Percentiles rank a stretch among this genome's conserved stretches.
Evolutionary conservation across 2,329 filamentous ascomycete species (phyloP).

Genomic region (Clonostachys rhizophaga): DNA sequence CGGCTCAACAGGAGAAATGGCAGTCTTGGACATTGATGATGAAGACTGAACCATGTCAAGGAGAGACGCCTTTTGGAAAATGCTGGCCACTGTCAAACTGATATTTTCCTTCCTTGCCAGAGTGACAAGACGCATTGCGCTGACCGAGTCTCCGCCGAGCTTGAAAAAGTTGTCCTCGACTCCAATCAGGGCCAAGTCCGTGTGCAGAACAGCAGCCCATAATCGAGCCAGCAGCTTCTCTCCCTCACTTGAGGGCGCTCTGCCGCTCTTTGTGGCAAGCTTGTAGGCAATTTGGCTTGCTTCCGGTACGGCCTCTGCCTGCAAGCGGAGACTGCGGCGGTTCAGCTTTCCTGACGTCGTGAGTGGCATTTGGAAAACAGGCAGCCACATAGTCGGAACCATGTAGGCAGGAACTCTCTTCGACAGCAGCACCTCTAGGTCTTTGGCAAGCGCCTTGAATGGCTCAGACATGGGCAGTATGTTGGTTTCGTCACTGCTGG

Average conservation of each 20-base stretch:
- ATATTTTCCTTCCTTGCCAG: not conserved
- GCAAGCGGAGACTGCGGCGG: conserved; percentile 1
- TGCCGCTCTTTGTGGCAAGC: not conserved
- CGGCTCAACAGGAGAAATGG: conserved; percentile 2
- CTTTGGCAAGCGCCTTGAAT: not conserved
- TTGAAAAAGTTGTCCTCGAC: conserved; percentile 5
- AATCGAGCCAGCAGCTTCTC: conserved; percentile 19
- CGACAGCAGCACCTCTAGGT: not conserved
- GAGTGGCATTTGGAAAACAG: not conserved
- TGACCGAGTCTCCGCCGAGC: conserved; percentile 45
- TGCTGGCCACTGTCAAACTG: conserved; percentile 1
- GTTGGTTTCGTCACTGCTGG: conserved; percentile 7
- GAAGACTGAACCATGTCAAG: conserved; percentile 1
- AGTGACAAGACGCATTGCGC: conserved; percentile 33
- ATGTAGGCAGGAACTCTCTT: conserved; percentile 4
- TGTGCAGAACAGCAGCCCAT: conserved; percentile 39
- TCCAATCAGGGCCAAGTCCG: not conserved
- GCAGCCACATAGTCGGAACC: conserved; percentile 5
- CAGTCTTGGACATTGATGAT: not conserved
- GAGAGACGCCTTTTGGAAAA: conserved; percentile 4
- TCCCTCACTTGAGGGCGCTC: not conserved
- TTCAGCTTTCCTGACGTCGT: conserved; percentile 7
- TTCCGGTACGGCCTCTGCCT: conserved; percentile 1
- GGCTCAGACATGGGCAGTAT: not conserved
- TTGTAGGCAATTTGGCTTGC: not conserved